Percentiles rank a stretch among this genome's conserved stretches.
phyloP scores from a whole-genome alignment of 805 yeast species.

The Hanseniaspora thailandica region DNA sequence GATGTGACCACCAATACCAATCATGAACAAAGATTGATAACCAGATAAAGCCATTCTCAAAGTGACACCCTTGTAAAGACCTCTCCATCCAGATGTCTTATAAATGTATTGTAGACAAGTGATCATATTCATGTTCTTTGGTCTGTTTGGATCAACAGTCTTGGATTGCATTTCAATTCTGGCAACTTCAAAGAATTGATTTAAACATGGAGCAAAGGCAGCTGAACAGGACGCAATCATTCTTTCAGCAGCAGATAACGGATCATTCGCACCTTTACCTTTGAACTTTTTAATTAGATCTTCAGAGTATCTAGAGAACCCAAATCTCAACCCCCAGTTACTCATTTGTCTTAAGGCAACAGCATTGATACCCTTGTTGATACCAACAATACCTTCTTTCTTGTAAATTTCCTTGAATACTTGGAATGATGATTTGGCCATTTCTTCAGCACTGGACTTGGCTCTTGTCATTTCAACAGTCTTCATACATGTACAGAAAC shows the following conservation, averaged over 20 bases:
- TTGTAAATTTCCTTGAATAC: conserved; percentile 76
- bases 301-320: conserved; percentile 84
- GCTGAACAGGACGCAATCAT: conserved; percentile 78
- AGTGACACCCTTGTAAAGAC: conserved; percentile 90
- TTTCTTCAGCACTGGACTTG: conserved; percentile 52
- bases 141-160: conserved; percentile 89
- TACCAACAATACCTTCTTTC: conserved; percentile 85
- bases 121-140: conserved; percentile 71
- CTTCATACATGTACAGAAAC: conserved; percentile 98
- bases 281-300: conserved; percentile 56
- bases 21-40: conserved; percentile 99
- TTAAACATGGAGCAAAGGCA: conserved; percentile 98
- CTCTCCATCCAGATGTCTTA: conserved; percentile 68
- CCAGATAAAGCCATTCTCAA: conserved; percentile 94
- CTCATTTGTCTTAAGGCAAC: conserved; percentile 98
- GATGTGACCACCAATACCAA: conserved; percentile 91
- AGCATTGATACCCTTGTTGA: conserved; percentile 95
- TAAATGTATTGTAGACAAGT: conserved; percentile 76
- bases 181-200: conserved; percentile 95
- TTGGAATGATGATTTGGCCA: conserved; percentile 63
- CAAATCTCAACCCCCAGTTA: conserved; percentile 98
- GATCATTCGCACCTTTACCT: conserved; percentile 47
- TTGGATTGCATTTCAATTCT: conserved; percentile 97
- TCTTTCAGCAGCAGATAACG: conserved; percentile 66
- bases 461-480: conserved; percentile 92